Evolutionary conservation across 805 yeast species (phyloP), one percentile per base, ranked within the genome.

Genomic region (baker's yeast (Saccharomyces cerevisiae)): DNA sequence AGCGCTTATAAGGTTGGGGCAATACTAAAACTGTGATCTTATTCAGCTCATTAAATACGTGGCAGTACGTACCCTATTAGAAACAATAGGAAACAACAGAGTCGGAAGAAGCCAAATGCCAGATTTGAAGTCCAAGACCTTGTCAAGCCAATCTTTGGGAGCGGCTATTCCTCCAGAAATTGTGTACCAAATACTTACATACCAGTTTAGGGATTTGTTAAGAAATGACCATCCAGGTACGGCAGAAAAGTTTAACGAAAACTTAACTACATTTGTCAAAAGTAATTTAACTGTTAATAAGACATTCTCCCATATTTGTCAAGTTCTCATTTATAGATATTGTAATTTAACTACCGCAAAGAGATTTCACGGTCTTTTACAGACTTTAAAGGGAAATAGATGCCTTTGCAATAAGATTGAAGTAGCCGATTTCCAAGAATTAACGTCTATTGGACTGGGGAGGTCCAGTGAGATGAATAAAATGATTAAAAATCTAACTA

Each of bases 401-500:
- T 70, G 74, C 47, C 70, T 84, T 49, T 84, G 85, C 17, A 79
- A 76, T 56, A 58, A 62, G 41, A 92, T 88, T 22, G 82, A 83
- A 61, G 82, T 84, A 51, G 79, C 91, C 61, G 97, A 90, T 72
- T 91, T 90, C 63, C 87, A 87, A 63, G 92, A 87, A 61, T 85
- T 90, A 69, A 89, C 97, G 1, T 84, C 92, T 0, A 83, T 91
- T 50, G 97, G 97, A 0, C 76, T 90, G 49, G 97, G 97, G 2
- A 76, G 97, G 59, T 87, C 97, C 0, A 89, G 87, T 10, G 79
- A 85, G 61, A 90, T 90, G 96, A 91, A 87, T 71, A 84, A 81
- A 69, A 95, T 87, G 70, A 90, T 90, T 61, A 95, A 90, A 70
- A 87, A 88, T 87, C 89, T 90, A 46, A 90, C 96, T 0, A 76